Base-by-base conservation (phyloP, 176 grass and related monocot species). In the Musa itinerans region DNA sequence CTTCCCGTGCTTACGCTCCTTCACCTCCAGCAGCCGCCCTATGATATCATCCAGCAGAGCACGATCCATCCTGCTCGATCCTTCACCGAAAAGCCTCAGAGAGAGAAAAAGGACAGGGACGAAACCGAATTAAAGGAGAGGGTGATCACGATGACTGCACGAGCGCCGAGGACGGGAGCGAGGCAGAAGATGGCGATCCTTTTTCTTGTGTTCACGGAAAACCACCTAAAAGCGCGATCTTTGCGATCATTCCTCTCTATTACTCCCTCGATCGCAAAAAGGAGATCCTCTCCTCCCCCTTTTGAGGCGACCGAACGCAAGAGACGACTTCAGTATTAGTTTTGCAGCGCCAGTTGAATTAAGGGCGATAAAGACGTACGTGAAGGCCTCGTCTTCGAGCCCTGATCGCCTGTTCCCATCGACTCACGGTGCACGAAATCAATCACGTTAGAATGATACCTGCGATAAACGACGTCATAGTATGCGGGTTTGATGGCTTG, bases 31-130 rank as follows among this genome's bases (percentile, higher is more conserved):
- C 19, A 93, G 82, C 50, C 87, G 72, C 53, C 71, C 65, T 70
- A 93, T 89, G 73, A 93, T 73, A 63, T 83, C 83, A 76, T 93
- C 87, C 50, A 93, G 80, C 74, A 87, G 59, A 63, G 8, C 77
- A 76, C 79, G 84, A 87, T 93, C 87, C 90, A 93, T 93, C 76
- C 5, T 29, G 19, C 53, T 54, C 65, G 58, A 75, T 55, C 51
- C 56, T 26, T 13, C 26, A 43, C 65, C 12, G 9, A 68, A 43
- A 5, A 34, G 26, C 65, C 8, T 34, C 10, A 34, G 26, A 25
- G 24, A 65, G 3, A 68, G 34, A 68, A 16, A 20, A 61, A n/a
- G n/a, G 1, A 61, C 0, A n/a, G 1, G 19, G n/a, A 61, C 21
- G 8, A 21, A 15, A 15, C 57, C 57, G n/a, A 61, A 61, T 9